Conservation (phyloP, 2,329 filamentous ascomycete species). For the Pestalotiopsis sp. region DNA sequence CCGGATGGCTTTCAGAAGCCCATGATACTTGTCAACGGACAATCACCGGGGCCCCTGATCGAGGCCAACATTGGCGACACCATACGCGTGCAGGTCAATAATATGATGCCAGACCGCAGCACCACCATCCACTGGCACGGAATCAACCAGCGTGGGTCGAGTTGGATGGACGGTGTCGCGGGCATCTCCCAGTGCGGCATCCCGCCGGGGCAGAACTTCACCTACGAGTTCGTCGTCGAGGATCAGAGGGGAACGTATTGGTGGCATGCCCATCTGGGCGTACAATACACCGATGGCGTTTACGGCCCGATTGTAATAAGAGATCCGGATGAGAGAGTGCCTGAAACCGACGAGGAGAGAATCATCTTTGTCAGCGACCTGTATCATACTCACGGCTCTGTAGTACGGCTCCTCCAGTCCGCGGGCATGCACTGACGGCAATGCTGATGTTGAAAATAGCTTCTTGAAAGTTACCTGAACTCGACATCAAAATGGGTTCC, state of each 20-base stretch:
- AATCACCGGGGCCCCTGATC: constrained; percentile 46
- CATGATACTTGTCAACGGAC: constrained; percentile 43
- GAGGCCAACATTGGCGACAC: constrained; percentile 48
- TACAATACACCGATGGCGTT: constrained; percentile 67
- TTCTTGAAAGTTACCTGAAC: constrained; percentile 34
- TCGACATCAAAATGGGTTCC: constrained; percentile 38
- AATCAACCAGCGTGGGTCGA: constrained; percentile 65
- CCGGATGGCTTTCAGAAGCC: constrained; percentile 40
- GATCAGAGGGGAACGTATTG: constrained; percentile 42
- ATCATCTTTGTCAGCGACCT: constrained; percentile 42
- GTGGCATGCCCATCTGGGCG: constrained; percentile 66
- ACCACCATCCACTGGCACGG: constrained; percentile 73
- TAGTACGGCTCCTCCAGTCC: constrained; percentile 25
- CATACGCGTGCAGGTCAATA: constrained; percentile 42
- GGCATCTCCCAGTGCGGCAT: constrained; percentile 66
- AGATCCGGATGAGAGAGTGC: constrained; percentile 35
- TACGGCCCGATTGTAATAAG: constrained; percentile 61
- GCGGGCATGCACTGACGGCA: background rate
- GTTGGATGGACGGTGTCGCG: constrained; percentile 67
- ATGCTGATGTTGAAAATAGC: constrained; percentile 17
- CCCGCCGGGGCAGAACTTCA: constrained; percentile 56
- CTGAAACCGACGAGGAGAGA: constrained; percentile 35
- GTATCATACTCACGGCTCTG: constrained; percentile 39
- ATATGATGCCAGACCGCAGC: constrained; percentile 36
- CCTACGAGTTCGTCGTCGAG: constrained; percentile 61